Percentiles rank a stretch among this genome's conserved stretches.
Conservation (phyloP, 345 rosid species). For the Hypericum androsaemum region DNA sequence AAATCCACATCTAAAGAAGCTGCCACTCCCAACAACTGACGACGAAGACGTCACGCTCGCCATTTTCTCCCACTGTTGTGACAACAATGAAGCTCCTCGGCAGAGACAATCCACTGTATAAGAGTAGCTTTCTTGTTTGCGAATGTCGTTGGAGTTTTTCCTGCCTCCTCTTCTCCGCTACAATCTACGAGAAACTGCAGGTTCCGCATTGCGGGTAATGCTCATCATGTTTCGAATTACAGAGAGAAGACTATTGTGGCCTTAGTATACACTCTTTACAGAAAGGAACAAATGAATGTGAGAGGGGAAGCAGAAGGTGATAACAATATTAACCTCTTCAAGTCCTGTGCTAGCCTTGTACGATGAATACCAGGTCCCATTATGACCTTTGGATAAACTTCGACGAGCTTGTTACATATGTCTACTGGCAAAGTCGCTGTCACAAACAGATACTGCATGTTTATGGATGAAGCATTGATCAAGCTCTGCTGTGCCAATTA, state of each 20-base stretch:
- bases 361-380: conserved; percentile 96
- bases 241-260: not conserved
- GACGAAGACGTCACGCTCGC: too few relatives aligned
- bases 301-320: not conserved
- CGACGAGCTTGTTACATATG: conserved; percentile 73
- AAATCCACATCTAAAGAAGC: too few relatives aligned
- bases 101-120: too few relatives aligned
- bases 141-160: conserved; percentile 61
- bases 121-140: conserved; percentile 72
- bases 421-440: conserved; percentile 85
- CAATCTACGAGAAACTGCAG: conserved; percentile 81
- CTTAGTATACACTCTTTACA: not conserved
- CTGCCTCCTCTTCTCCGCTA: conserved; percentile 63
- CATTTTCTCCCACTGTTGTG: too few relatives aligned
- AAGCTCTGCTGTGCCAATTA: conserved; percentile 60
- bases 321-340: conserved; percentile 57
- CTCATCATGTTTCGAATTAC: conserved; percentile 1
- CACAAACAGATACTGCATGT: conserved; percentile 75
- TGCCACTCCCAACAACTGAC: too few relatives aligned
- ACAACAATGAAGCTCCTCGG: too few relatives aligned
- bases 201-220: conserved; percentile 12
- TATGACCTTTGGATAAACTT: conserved; percentile 65
- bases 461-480: conserved; percentile 58
- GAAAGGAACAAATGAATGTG: not conserved
- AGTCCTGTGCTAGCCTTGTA: conserved; percentile 65